A percentile compares a stretch with the other conserved stretches of the same genome.
These are phyloP conservation scores for Pythium periplocum DNA, from an alignment of 352 stramenopile genomes.

Conservation along the genomic window DNA sequence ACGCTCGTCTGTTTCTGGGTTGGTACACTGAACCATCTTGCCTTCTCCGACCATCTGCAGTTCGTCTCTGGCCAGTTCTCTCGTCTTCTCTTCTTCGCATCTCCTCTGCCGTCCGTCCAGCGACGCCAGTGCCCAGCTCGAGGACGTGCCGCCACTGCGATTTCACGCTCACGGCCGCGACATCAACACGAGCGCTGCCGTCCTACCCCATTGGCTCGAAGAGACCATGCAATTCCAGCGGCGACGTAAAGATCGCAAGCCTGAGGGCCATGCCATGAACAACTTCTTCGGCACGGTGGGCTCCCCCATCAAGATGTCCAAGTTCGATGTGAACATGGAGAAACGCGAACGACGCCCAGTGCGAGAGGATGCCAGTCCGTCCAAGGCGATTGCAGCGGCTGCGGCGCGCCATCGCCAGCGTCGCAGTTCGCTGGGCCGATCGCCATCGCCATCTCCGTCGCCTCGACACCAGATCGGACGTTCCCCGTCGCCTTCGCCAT, in stretches of 20 bases:
- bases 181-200: too few relatives aligned
- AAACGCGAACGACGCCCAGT: constrained; percentile 13
- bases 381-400: not conserved
- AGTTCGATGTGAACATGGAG: constrained; percentile 20
- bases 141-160: too few relatives aligned
- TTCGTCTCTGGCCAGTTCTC: too few relatives aligned
- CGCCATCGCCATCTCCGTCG: constrained; percentile 1
- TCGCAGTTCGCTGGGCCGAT: not conserved
- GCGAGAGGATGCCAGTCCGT: constrained; percentile 6
- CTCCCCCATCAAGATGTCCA: constrained; percentile 64
- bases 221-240: constrained; percentile 31
- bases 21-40: too few relatives aligned
- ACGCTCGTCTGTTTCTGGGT: too few relatives aligned
- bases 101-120: too few relatives aligned
- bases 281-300: constrained; percentile 72
- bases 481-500: not conserved
- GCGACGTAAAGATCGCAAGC: constrained; percentile 18
- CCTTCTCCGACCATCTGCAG: too few relatives aligned
- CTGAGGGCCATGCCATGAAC: constrained; percentile 23
- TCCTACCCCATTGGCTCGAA: too few relatives aligned
- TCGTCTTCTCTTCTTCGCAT: too few relatives aligned
- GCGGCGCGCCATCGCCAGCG: not conserved
- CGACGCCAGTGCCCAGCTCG: too few relatives aligned
- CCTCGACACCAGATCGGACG: constrained; percentile 3
- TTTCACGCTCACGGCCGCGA: too few relatives aligned